Evolutionary conservation across 148 eudicot species (phyloP), one percentile per base, ranked within the genome.

Genomic region (Vaccinium myrtillus): DNA sequence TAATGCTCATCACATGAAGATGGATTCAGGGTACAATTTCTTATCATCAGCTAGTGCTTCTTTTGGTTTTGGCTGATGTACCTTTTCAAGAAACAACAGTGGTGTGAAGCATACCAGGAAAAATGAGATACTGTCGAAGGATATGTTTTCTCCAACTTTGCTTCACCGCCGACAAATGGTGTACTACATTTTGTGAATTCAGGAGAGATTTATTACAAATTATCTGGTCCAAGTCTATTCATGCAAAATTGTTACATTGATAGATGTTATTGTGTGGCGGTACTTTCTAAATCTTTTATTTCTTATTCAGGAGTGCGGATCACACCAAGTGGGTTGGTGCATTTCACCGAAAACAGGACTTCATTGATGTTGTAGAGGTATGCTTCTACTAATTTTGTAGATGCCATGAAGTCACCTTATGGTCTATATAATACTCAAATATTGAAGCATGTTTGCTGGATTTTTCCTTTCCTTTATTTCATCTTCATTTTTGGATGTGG

Each of bases 1-100:
- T 82, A 96, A 96, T 91, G 99, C 99, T 88, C 97, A 94, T 84
- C 99, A 96, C 77, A 96, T 96, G 97, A 96, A 96, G 94, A 96
- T 96, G 98, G 99, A 96, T 89, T 94, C 97, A 5, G 98, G 99
- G 99, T 96, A 93, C 51, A 59, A 25, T 12, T 53, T 65, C 63
- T 70, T 70, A 49, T 69, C 25, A 43, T 77, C 56, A 50, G 30
- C 79, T 55, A 77, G 18, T 77, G 80, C 56, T 77, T 77, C 51
- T 43, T 43, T 43, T 18, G 25, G 46, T 36, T 36, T 36, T 36
- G 39, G 39, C 39, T 36, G 39, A 36, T 36, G 82, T 43, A 16
- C 63, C 82, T 80, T 80, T 80, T 56, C 51, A 58, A 43, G 50
- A 80, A 80, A 56, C 53, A 56, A 36, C 39, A 36, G 39, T 36